Evolutionary conservation across 306 rosid species (phyloP), one percentile per base, ranked within the genome.

Genomic region (Trifolium repens): DNA sequence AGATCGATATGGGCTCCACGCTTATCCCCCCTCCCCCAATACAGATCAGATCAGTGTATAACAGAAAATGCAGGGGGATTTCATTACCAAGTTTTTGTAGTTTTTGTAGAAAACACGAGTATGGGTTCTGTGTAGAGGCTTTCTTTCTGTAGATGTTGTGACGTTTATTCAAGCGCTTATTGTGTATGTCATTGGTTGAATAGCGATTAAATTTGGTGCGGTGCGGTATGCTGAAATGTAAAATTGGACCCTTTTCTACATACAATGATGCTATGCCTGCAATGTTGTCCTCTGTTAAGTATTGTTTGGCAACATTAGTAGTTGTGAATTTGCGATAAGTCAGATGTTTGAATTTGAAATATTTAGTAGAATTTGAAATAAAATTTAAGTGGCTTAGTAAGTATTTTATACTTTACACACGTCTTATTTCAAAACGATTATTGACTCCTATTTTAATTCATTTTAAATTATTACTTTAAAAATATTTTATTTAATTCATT

Each of bases 61-160:
- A 74, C 77, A 69, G 65, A 54, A 43, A 71, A n/a, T 78, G 71
- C 71, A 17, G 50, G 42, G 40, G 81, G 67, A 66, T 74, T 78
- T 63, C 65, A 35, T 60, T 61, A 42, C 77, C 67, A 63, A 81
- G 84, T 53, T 81, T 85, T 85, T 79, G 82, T 79, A 61, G 70
- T 44, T 78, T 52, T 57, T 50, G 67, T 74, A 77, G 76, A 74
- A 65, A 81, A 79, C 53, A 47, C 26, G 54, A 74, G 52, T 69
- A 43, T 69, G 81, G 63, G 69, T 61, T 64, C 78, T 71, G 74
- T 49, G 78, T 74, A 44, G 78, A 82, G 77, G 53, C 40, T 61
- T 67, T 58, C 40, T 61, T 67, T 58, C 10, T 47, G 61, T 49
- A 65, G 72, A 70, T 49, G 34, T 60, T 69, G 47, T 46, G 78